Evolutionary conservation across 108 stramenopile species (phyloP).

Genomic region (Discostella pseudostelligera): DNA sequence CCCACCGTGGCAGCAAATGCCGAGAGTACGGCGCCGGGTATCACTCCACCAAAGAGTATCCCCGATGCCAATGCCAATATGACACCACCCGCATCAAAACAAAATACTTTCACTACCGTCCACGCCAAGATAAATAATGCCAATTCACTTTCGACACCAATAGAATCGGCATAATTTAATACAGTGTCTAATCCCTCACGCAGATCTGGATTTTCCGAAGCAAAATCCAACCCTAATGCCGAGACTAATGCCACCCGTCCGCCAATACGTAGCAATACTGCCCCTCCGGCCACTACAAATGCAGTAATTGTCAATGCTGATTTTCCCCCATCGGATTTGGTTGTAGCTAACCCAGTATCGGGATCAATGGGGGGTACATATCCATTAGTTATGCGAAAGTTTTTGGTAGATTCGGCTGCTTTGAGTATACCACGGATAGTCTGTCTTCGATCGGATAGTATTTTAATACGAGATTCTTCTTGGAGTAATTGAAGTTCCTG

Average conservation of each 20-base stretch:
- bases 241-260: constrained; percentile 84
- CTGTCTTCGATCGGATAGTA: constrained; percentile 53
- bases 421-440: constrained; percentile 63
- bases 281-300: constrained; percentile 83
- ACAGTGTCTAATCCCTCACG: constrained; percentile 65
- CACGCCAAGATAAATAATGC: constrained; percentile 65
- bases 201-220: constrained; percentile 80
- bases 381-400: constrained; percentile 52
- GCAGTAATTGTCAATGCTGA: constrained; percentile 75
- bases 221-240: constrained; percentile 84
- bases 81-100: constrained; percentile 83
- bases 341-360: constrained; percentile 47
- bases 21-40: constrained; percentile 80
- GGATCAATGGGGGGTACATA: constrained; percentile 49
- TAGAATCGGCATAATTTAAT: constrained; percentile 54
- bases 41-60: constrained; percentile 89
- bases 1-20: constrained; percentile 84
- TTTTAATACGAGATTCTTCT: constrained; percentile 62
- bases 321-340: constrained; percentile 66
- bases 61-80: constrained; percentile 84
- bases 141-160: constrained; percentile 55
- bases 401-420: constrained; percentile 56
- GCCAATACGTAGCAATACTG: constrained; percentile 80
- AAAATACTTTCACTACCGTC: constrained; percentile 78
- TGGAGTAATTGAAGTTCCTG: constrained; percentile 28